Evolutionary conservation across 2,329 filamentous ascomycete species (phyloP), one percentile per base, ranked within the genome.

Genomic region (Penicillium sp.): DNA sequence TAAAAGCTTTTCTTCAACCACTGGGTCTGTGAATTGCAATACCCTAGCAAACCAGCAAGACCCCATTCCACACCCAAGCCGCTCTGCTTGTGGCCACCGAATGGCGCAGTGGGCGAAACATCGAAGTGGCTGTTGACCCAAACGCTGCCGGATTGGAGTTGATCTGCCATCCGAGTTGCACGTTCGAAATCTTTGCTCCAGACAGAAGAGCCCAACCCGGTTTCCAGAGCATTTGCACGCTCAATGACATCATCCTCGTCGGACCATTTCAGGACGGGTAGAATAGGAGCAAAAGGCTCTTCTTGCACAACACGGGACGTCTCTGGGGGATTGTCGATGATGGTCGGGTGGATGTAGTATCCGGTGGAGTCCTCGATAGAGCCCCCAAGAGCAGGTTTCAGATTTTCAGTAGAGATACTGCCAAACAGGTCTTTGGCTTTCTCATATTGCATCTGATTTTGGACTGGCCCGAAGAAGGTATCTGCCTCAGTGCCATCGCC

Each of bases 401-500:
- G 78, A 44, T 81, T 80, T 35, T 81, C 78, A 57, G 76, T 74
- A 62, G 79, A 77, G 55, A 80, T 82, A 46, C 85, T 81, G 9
- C 76, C 75, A 48, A 87, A 78, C 56, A 85, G 79, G 11, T 74
- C 68, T 62, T 80, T 81, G 26, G 85, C 82, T 23, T 79, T 79
- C 43, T 86, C 81, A 64, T 79, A 88, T 68, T 89, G 86, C 79
- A 84, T 81, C 60, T 78, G 71, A 70, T 89, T 89, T 56, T 85
- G 84, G 2, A 88, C 70, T 0, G 86, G 86, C 0, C 84, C 81
- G 52, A 84, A 78, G 36, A 82, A 67, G 40, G 79, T 75, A 39
- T 73, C 73, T 46, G 70, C 76, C 51, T 79, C 68, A 59, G 63
- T 70, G 54, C 67, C 67, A 38, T 69, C 53, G 62, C 74, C 78